Base-by-base conservation (phyloP, 2,329 filamentous ascomycete genomes). In the Fusarium marasasianum region DNA sequence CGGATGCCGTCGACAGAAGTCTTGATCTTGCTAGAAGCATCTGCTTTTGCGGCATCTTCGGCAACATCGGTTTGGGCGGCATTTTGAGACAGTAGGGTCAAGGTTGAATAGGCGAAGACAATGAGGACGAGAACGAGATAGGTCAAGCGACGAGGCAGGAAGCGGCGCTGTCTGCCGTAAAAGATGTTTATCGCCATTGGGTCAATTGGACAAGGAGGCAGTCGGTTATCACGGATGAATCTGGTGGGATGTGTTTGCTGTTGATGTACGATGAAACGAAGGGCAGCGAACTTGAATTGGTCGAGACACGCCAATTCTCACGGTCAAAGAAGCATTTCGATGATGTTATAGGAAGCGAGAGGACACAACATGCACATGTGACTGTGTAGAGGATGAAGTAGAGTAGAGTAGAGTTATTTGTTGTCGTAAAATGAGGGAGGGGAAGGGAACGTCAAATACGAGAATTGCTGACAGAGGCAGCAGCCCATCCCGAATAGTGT, bases 91-190 rank as follows among this genome's bases (percentile, higher is more conserved):
- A 90, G 81, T 20, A 85, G 86, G 71, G 88, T 84, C 72, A 91
- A 82, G 57, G 90, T 85, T 74, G 88, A 83, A 65, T 91, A 76
- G 66, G 87, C 88, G 73, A 90, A 87, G 44, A 90, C 71, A 67
- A 86, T 84, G 51, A 91, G 81, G 62, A 82, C 79, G 63, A 86
- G 82, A 45, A 91, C 82, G 29, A 91, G 81, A 59, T 88, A 79
- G 24, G 86, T 86, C 71, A 90, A 81, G 62, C 87, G 88, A 53
- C 88, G 87, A 29, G 88, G 83, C 50, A 84, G 82, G 66, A 91
- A 81, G 60, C 86, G 86, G 71, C 90, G 77, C 22, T 85, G 84
- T 58, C 86, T 83, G 58, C 87, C 87, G 58, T 87, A 85, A 47
- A 89, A 50, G 24, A 75, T 66, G 45, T 77, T 72, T 66, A 77